phyloP scores from a whole-genome alignment of 2,329 filamentous ascomycete species.

The Colletotrichum agaves region DNA sequence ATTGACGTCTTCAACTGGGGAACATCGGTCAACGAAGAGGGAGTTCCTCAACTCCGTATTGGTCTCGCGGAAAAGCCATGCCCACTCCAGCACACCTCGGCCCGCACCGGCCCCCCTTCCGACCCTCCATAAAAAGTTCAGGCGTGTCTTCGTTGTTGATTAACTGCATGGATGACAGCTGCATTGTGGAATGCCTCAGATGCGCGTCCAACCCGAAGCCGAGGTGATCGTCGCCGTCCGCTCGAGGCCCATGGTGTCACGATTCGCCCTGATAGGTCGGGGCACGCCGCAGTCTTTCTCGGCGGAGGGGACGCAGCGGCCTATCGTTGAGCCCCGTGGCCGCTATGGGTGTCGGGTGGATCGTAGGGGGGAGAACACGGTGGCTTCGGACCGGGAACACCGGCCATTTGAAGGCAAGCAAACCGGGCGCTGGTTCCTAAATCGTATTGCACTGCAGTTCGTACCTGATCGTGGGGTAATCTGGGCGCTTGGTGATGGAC shows the following conservation, averaged over 20 bases:
- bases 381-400: slow-evolving; percentile 19
- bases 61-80: slow-evolving; percentile 14
- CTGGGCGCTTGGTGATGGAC: not conserved
- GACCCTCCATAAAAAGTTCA: not conserved
- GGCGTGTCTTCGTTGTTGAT: not conserved
- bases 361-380: not conserved
- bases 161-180: slow-evolving; percentile 6
- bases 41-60: slow-evolving; percentile 7
- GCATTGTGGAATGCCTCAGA: not conserved
- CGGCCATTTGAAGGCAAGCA: slow-evolving; percentile 23
- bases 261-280: slow-evolving; percentile 23
- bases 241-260: slow-evolving; percentile 10
- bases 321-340: slow-evolving; percentile 17
- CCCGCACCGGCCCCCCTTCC: slow-evolving; percentile 14
- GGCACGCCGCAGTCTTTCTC: slow-evolving; percentile 23
- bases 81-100: slow-evolving; percentile 31
- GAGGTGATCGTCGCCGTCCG: slow-evolving; percentile 5
- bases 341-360: not conserved
- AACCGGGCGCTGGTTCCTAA: not conserved
- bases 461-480: slow-evolving; percentile 31
- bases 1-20: slow-evolving; percentile 3
- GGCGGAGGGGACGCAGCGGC: not conserved
- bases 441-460: not conserved
- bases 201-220: not conserved
- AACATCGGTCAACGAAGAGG: not conserved